A percentile compares a stretch with the other conserved stretches of the same genome.
Evolutionary conservation across 1,284 basidiomycete genomes (phyloP).

Genomic region (Naganishia sp.): DNA sequence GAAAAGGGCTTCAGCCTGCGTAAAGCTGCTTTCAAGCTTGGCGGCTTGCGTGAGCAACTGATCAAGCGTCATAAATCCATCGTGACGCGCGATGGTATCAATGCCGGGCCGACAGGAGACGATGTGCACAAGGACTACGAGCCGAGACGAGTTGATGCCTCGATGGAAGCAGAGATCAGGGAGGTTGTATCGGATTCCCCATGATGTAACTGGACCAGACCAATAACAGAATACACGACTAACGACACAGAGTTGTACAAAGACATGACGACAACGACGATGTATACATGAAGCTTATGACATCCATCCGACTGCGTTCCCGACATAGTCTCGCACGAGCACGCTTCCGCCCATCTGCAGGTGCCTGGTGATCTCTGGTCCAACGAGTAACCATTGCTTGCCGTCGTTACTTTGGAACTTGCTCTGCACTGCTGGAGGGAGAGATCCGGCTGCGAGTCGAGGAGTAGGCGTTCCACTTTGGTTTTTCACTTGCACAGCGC

Average conservation of each 20-base stretch:
- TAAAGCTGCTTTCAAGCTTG: slow-evolving; percentile 27
- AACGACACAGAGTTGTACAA: neutral
- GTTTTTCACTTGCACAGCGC: neutral
- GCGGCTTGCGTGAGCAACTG: slow-evolving; percentile 14
- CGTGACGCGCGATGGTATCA: slow-evolving; percentile 6
- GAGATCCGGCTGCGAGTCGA: neutral
- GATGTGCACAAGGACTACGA: slow-evolving; percentile 20
- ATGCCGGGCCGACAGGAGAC: slow-evolving; percentile 25
- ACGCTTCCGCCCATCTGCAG: slow-evolving; percentile 32
- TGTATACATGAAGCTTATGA: neutral
- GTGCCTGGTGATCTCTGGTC: slow-evolving; percentile 31
- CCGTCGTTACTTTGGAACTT: slow-evolving; percentile 2
- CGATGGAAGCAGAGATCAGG: neutral
- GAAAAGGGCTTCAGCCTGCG: slow-evolving; percentile 29
- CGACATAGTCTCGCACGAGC: slow-evolving; percentile 30
- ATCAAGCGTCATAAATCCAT: slow-evolving; percentile 2
- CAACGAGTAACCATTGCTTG: slow-evolving; percentile 29
- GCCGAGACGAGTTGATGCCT: neutral
- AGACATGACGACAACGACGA: neutral
- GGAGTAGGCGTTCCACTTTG: neutral
- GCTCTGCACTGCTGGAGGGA: slow-evolving; percentile 11
- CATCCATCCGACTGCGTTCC: slow-evolving; percentile 34
- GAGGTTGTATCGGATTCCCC: slow-evolving; percentile 1
- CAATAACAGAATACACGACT: neutral
- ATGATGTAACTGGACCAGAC: neutral